Percentiles rank a stretch among this genome's conserved stretches.
Evolutionary conservation across 78 protist genomes (phyloP).

Genomic region (Dictyostelium intermedium): DNA sequence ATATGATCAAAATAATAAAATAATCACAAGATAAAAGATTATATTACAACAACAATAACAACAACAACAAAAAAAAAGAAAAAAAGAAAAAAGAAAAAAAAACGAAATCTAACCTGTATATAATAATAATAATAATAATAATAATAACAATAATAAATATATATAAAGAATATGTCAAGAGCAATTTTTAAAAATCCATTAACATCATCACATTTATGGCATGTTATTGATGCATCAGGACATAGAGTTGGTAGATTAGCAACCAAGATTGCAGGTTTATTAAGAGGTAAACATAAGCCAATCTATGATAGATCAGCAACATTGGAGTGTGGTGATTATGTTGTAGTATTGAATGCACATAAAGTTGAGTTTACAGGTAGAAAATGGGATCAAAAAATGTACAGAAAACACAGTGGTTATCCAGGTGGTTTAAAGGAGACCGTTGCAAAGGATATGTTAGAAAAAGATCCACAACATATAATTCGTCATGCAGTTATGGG

Average conservation of each 20-base stretch:
- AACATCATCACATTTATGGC: constrained; percentile 79
- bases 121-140: not conserved
- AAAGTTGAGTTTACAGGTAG: constrained; percentile 78
- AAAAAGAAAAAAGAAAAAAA: not conserved
- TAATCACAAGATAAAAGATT: not conserved
- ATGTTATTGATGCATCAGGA: constrained; percentile 80
- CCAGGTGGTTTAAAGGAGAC: constrained; percentile 82
- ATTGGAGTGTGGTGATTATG: constrained; percentile 73
- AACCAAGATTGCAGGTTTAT: constrained; percentile 61
- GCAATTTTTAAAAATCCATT: constrained; percentile 63
- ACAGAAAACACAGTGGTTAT: constrained; percentile 80
- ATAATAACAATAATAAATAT: not conserved
- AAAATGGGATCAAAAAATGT: constrained; percentile 79
- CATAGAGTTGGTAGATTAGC: constrained; percentile 84
- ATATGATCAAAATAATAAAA: not conserved
- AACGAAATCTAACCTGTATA: not conserved
- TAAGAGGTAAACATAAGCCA: constrained; percentile 88
- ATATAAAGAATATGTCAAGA: constrained; percentile 61
- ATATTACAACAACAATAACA: not conserved
- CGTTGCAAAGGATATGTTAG: constrained; percentile 23
- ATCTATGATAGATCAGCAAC: constrained; percentile 42
- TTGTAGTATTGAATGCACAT: constrained; percentile 84
- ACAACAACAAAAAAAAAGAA: not conserved
- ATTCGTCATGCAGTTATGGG: constrained; percentile 84
- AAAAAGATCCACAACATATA: constrained; percentile 62